Base-by-base conservation (phyloP, 306 rosid genomes). In the Vachellia pachyceras region DNA sequence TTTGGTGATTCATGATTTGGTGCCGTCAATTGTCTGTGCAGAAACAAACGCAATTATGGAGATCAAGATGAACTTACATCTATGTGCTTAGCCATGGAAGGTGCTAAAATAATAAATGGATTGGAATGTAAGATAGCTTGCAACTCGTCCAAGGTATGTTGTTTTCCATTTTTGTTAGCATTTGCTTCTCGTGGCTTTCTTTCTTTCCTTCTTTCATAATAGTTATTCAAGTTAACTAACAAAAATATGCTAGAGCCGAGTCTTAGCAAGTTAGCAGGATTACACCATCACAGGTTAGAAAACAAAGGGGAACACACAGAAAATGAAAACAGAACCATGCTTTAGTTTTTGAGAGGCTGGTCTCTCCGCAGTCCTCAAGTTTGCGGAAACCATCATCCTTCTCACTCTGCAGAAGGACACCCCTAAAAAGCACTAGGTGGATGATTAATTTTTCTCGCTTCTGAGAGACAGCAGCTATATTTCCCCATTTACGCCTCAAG, bases 101-200 rank as follows among this genome's bases (percentile, higher is more conserved):
- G 94, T 69, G 92, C 88, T 73, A 76, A 87, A 78, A 79, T 91
- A 61, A 82, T 86, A 72, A 93, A 96, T 83, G 99, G 99, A 79
- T 88, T 96, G 89, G 99, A 96, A 88, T 93, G 99, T 80, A 96
- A 96, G 92, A 89, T 93, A 79, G 88, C 97, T 84, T 96, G 99
- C 90, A 92, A 57, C 87, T 89, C 98, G 61, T 95, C 94, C 52
- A 95, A 95, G 99, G 99, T 95, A 80, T 75, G 86, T 72, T 10
- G 73, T 77, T 40, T 52, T 44, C 25, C 81, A 58, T 80, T 49
- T 72, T 50, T 37, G 35, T 64, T 39, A 12, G 54, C 57, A 49
- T 72, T 65, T 25, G 71, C 37, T 64, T 67, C 73, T 84, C 50
- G 42, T 20, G 23, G 33, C 44, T 49, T 67, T 10, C 58, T 79